Conservation (phyloP, 2,329 filamentous ascomycete genomes). For the Aspergillus novofumigatus region DNA sequence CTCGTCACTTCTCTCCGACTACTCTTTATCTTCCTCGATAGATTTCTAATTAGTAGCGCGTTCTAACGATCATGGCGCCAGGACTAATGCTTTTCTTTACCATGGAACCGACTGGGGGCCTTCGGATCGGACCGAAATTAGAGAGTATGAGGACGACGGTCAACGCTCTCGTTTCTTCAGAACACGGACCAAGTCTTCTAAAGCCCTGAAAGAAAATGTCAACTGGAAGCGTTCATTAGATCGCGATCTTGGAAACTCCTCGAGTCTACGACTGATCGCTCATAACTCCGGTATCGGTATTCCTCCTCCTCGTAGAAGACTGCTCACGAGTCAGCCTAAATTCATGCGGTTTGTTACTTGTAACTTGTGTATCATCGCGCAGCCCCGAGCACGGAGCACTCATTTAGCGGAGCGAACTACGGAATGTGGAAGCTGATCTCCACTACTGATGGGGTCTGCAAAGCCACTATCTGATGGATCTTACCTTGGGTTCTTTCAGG, state of each 20-base stretch:
- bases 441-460: neutral
- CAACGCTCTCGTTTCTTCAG: neutral
- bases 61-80: neutral
- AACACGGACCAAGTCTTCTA: neutral
- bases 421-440: neutral
- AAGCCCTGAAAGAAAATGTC: neutral
- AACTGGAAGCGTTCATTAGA: neutral
- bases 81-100: neutral
- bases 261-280: neutral
- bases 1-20: neutral
- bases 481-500: neutral
- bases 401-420: neutral
- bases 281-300: neutral
- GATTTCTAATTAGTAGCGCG: conserved; percentile 9
- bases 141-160: neutral
- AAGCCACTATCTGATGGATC: neutral
- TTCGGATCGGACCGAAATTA: conserved; percentile 17
- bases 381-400: neutral
- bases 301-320: neutral
- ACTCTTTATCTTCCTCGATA: neutral
- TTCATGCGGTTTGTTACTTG: neutral
- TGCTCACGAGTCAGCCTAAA: too few species aligned
- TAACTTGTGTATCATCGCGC: neutral
- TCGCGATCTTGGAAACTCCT: neutral
- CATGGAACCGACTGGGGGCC: conserved; percentile 12